These are phyloP conservation scores for Mallotus nudiflorus DNA, from an alignment of 345 rosid species.

Conservation along the genomic window DNA sequence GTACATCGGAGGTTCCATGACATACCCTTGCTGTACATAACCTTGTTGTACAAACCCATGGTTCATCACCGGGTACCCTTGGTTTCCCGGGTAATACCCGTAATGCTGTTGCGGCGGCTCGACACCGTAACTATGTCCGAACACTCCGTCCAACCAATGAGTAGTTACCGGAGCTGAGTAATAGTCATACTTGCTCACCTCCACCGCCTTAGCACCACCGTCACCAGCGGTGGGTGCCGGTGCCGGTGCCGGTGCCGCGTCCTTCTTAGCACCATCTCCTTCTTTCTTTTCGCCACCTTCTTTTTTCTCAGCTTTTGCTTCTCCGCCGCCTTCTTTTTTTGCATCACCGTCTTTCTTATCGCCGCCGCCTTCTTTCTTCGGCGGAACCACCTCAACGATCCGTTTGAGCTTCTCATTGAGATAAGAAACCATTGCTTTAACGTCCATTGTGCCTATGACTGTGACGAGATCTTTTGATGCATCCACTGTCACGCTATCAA, in stretches of 20 bases:
- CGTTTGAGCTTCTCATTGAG: conserved; percentile 62
- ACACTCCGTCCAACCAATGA: conserved; percentile 44
- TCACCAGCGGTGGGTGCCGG: conserved; percentile 9
- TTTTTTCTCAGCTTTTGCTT: conserved; percentile 22
- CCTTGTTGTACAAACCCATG: conserved; percentile 34
- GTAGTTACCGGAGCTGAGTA: conserved; percentile 25
- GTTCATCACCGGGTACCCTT: conserved; percentile 22
- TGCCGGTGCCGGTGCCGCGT: conserved; percentile 10
- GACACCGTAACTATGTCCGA: conserved; percentile 37
- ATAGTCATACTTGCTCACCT: conserved; percentile 38
- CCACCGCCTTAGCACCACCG: conserved; percentile 29
- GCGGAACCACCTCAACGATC: conserved; percentile 63
- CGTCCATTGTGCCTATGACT: conserved; percentile 75
- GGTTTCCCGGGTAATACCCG: conserved; percentile 17
- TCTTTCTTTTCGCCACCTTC: conserved; percentile 42
- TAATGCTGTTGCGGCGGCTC: conserved; percentile 32
- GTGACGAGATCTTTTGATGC: conserved; percentile 61
- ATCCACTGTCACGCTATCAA: conserved; percentile 53
- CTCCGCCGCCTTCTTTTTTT: conserved; percentile 39
- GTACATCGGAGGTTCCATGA: conserved; percentile 7
- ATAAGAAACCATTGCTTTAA: conserved; percentile 45
- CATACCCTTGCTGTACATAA: conserved; percentile 31
- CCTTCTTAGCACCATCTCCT: conserved; percentile 17
- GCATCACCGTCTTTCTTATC: conserved; percentile 36
- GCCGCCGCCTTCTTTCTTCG: conserved; percentile 33